Evolutionary conservation across 306 rosid species (phyloP).

Genomic region (Neltuma alba): DNA sequence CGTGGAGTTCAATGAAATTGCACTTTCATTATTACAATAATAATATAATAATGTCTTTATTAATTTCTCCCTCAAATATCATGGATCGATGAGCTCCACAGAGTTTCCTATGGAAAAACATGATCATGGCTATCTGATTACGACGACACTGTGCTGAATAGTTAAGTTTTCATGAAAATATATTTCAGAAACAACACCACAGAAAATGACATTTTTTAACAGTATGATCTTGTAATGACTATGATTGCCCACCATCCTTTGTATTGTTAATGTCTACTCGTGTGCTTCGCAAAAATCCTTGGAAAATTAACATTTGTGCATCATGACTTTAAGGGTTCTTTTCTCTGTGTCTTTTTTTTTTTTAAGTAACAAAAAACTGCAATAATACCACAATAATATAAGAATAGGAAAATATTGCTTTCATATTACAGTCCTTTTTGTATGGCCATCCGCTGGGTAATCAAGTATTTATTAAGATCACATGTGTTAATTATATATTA

Average conservation of each 20-base stretch:
- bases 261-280: constrained; percentile 14
- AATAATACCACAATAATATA: background rate
- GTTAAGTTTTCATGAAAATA: constrained; percentile 14
- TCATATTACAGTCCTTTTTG: background rate
- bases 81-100: background rate
- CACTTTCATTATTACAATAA: too few species aligned
- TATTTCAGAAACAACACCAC: background rate
- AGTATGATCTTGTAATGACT: constrained; percentile 25
- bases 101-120: background rate
- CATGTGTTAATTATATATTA: background rate
- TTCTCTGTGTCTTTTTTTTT: too few species aligned
- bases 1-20: too few species aligned
- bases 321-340: too few species aligned
- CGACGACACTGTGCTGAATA: constrained; percentile 24
- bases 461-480: background rate
- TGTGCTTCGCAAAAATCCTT: background rate
- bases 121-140: background rate
- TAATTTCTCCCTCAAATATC: background rate
- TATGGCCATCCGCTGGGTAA: background rate
- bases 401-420: background rate
- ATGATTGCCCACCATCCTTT: constrained; percentile 28
- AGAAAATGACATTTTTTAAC: constrained; percentile 28
- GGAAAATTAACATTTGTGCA: background rate
- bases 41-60: background rate
- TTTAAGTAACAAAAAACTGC: too few species aligned